phyloP scores from a whole-genome alignment of 441 rosid species.

The Euphorbia neoarborescens region DNA sequence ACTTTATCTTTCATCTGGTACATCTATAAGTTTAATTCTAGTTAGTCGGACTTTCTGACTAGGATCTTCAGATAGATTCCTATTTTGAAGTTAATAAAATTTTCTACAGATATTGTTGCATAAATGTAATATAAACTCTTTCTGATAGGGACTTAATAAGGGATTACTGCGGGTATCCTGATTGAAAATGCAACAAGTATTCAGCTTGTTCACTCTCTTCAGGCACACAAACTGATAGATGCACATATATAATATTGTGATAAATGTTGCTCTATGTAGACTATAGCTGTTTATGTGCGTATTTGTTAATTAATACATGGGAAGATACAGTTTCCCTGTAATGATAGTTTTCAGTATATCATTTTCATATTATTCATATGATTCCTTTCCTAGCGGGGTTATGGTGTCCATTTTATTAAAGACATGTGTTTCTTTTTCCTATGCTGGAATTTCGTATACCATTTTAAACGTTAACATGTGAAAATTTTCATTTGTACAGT shows the following conservation, averaged over 20 bases:
- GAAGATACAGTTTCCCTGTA: not conserved
- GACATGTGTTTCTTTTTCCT: not conserved
- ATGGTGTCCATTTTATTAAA: not conserved
- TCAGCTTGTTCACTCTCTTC: not conserved
- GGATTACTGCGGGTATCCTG: not conserved
- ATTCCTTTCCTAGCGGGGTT: not conserved
- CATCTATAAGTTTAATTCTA: not conserved
- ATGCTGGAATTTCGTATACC: not conserved
- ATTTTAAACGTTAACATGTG: slow-evolving; percentile 12
- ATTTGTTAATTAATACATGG: not conserved
- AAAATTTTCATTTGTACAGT: slow-evolving; percentile 41
- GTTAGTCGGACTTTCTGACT: not conserved
- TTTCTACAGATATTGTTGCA: not conserved
- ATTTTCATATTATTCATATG: too few species aligned
- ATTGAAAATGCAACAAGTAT: not conserved
- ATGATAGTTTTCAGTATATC: not conserved
- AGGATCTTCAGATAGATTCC: not conserved
- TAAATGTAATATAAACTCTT: not conserved
- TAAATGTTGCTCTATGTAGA: not conserved
- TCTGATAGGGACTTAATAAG: not conserved
- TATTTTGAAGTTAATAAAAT: not conserved
- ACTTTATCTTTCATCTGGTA: not conserved
- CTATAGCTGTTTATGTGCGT: not conserved
- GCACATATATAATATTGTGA: not conserved
- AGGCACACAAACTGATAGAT: not conserved